Base-by-base conservation (phyloP, 352 stramenopile genomes). In the Globisporangium polare region DNA sequence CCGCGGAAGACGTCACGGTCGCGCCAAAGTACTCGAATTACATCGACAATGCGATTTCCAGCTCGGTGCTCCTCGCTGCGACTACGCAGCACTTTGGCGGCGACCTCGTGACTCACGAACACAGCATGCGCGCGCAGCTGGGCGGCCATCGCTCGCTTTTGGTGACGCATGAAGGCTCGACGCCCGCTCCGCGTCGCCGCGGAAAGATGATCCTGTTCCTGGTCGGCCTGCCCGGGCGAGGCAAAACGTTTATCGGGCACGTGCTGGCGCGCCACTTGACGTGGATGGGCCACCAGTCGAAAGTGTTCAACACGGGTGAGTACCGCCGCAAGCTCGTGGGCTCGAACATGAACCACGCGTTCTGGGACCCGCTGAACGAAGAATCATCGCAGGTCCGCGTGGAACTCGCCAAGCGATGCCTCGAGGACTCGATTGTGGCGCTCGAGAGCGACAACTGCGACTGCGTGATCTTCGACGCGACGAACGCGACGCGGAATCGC, bases 181-280 rank as follows among this genome's bases (percentile, higher is more conserved):
- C 68, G 39, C 77, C 58, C 5, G 63, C 69, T 18, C 66, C 76
- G 58, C 74, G 83, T 8, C 75, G 71, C 29, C 74, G 72, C 6
- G 82, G 80, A 10, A 94, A 92, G 60, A 78, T 94, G 8, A 88
- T 92, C 27, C 80, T 94, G 61, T 89, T 94, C 41, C 67, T 94
- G 1, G 85, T 94, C 1, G 85, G 85, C 0, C 69, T 94, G 2
- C 85, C 85, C 26, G 85, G 83, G 4, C 75, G 85, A 18, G 85
- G 85, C n/a, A 94, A 94, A 68, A 94, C 85, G 20, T 92, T 92
- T 58, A 91, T 94, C 47, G 85, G 82, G 1, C 81, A 94, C 67
- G 90, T 91, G 58, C 62, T 94, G 10, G 78, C 83, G 27, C 78
- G 85, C 20, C 81, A 94, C 63, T 72, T 94, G 70, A 92, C 83